Base-by-base conservation (phyloP, 2,329 filamentous ascomycete genomes). In the Geosmithia morbida region DNA sequence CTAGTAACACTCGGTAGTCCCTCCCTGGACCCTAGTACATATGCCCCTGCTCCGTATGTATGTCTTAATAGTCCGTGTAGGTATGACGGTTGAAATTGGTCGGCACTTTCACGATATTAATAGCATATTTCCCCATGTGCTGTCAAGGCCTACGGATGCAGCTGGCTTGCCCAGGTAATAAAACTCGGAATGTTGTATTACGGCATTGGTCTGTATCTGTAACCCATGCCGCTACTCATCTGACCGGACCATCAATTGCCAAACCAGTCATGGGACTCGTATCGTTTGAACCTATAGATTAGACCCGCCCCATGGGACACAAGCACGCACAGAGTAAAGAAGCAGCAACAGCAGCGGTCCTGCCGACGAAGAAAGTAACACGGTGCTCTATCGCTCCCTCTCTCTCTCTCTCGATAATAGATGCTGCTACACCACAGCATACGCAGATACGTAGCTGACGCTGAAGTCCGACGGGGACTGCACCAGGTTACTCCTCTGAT, bases 401-500 rank as follows among this genome's bases (percentile, higher is more conserved):
- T 26, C 22, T 8, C 22, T 26, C 22, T 26, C 22, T 26, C 39
- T 18, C 4, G 11, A 41, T n/a, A n/a, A 13, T 19, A 48, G 29
- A n/a, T 26, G 8, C 22, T 26, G 8, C 30, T 45, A 47, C 18
- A 88, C 59, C 16, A 89, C 71, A 8, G 89, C 87, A 70, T 92
- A 94, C 3, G 88, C 92, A 60, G 89, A 90, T 2, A 86, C 88
- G 63, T 98, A 98, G 66, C 89, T 96, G 46, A 98, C 92, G 55
- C 89, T 96, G 54, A 81, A 92, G 52, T 95, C 87, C 16, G 60
- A 63, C 1, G 82, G 69, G 29, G 71, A 70, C 53, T 75, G 70
- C 3, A 85, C 84, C 61, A 94, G 67, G 50, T 79, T 81, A 64
- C 90, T 98, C 50, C 89, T 77, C 59, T 95, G 82, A 62, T 98